These are phyloP conservation scores for Laguncularia racemosa DNA, from an alignment of 345 rosid genomes.

Conservation along the genomic window DNA sequence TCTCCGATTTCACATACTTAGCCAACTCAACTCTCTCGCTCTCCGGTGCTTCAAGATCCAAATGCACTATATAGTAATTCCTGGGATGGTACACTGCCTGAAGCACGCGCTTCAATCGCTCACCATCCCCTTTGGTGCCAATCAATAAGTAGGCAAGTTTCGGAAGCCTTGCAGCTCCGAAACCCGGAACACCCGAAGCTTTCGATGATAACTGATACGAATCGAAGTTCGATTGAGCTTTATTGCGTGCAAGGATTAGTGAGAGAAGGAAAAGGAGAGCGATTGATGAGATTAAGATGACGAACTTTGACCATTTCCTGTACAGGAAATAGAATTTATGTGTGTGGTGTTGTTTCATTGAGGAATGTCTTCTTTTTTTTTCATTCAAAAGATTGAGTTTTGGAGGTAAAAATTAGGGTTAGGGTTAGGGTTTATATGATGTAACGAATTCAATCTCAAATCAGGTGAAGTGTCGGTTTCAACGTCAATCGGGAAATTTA, in stretches of 20 bases:
- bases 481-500: no score
- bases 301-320: constrained; percentile 36
- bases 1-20: constrained; percentile 60
- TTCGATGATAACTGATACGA: constrained; percentile 20
- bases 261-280: constrained; percentile 32
- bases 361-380: no score
- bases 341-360: constrained; percentile 7
- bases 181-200: constrained; percentile 8
- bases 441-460: no score
- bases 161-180: constrained; percentile 32
- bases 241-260: constrained; percentile 9
- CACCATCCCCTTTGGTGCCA: constrained; percentile 72
- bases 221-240: constrained; percentile 12
- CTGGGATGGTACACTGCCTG: constrained; percentile 72
- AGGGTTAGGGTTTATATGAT: neutral
- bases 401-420: neutral
- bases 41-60: constrained; percentile 82
- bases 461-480: no score
- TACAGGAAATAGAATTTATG: constrained; percentile 38
- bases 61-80: constrained; percentile 71
- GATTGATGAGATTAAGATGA: constrained; percentile 21
- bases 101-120: constrained; percentile 51
- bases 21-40: constrained; percentile 73
- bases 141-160: constrained; percentile 66
- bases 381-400: neutral